Evolutionary conservation across 306 rosid genomes (phyloP).

Genomic region (Urtica urens): DNA sequence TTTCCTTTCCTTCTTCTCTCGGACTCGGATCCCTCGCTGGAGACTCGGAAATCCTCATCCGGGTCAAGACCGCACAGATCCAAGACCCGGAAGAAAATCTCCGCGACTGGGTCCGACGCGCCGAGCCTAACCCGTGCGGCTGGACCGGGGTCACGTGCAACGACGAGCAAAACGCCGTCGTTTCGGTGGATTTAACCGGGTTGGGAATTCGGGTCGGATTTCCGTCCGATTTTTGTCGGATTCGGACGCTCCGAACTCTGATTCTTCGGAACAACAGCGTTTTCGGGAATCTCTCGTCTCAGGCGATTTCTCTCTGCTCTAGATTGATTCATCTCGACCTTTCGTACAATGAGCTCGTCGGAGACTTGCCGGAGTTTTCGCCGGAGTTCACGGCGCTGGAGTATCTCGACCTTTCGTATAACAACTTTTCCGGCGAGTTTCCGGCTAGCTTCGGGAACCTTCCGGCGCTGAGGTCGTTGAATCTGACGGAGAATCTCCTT

Average conservation of each 20-base stretch:
- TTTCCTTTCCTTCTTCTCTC: background rate
- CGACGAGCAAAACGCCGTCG: constrained; percentile 13
- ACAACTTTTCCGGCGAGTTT: constrained; percentile 63
- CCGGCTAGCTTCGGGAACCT: constrained; percentile 49
- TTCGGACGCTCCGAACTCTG: constrained; percentile 45
- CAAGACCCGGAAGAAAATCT: constrained; percentile 41
- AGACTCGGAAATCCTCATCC: constrained; percentile 38
- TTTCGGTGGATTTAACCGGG: constrained; percentile 37
- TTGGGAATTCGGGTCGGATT: constrained; percentile 35
- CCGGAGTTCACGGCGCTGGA: constrained; percentile 23
- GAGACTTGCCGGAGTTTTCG: constrained; percentile 49
- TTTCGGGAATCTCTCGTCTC: constrained; percentile 32
- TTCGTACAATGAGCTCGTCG: constrained; percentile 34
- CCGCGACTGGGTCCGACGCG: constrained; percentile 29
- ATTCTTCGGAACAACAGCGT: constrained; percentile 22
- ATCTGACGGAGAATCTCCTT: constrained; percentile 33
- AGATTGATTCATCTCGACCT: constrained; percentile 43
- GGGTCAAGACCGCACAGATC: constrained; percentile 41
- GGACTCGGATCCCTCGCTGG: constrained; percentile 11
- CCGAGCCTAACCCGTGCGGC: constrained; percentile 31
- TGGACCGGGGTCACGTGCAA: constrained; percentile 73
- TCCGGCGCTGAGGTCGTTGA: constrained; percentile 23
- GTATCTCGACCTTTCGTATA: constrained; percentile 34
- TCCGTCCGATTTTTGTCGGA: constrained; percentile 55
- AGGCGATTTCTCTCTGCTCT: constrained; percentile 41